phyloP scores from a whole-genome alignment of 176 grass and related monocot species.

The Triticum urartu region DNA sequence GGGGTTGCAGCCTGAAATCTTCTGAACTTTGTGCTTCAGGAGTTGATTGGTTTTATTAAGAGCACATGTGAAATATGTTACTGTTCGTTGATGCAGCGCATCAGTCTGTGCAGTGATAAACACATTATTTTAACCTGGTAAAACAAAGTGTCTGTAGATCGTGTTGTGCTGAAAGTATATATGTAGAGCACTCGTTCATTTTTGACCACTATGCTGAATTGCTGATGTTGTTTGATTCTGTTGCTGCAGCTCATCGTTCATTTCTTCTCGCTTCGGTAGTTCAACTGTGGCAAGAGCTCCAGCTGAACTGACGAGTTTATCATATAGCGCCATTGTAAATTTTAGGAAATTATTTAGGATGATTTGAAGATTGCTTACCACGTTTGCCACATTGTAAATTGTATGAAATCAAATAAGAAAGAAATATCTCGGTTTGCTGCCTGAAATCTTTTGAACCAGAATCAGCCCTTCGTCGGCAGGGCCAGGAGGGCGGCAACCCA shows the following conservation, averaged over 20 bases:
- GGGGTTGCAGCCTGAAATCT: background rate
- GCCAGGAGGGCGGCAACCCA: no score
- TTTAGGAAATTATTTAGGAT: no score
- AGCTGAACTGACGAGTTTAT: background rate
- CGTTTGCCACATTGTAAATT: no score
- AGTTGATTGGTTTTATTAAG: background rate
- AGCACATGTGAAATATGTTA: background rate
- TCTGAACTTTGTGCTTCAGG: background rate
- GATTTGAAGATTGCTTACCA: no score
- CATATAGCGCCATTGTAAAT: background rate
- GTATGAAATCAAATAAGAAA: no score
- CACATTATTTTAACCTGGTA: background rate
- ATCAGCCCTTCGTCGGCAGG: no score
- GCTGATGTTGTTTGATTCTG: background rate
- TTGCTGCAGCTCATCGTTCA: constrained; percentile 16
- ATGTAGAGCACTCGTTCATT: background rate
- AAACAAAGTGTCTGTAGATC: background rate
- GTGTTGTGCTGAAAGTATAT: background rate
- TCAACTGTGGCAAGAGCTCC: constrained; percentile 21
- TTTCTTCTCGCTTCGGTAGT: constrained; percentile 38
- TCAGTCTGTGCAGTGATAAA: background rate
- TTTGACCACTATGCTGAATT: background rate
- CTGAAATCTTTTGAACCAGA: no score
- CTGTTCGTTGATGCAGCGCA: background rate
- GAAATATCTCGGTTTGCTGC: no score